Evolutionary conservation across 108 stramenopile genomes (phyloP).

Genomic region (Cyclotella baltica): DNA sequence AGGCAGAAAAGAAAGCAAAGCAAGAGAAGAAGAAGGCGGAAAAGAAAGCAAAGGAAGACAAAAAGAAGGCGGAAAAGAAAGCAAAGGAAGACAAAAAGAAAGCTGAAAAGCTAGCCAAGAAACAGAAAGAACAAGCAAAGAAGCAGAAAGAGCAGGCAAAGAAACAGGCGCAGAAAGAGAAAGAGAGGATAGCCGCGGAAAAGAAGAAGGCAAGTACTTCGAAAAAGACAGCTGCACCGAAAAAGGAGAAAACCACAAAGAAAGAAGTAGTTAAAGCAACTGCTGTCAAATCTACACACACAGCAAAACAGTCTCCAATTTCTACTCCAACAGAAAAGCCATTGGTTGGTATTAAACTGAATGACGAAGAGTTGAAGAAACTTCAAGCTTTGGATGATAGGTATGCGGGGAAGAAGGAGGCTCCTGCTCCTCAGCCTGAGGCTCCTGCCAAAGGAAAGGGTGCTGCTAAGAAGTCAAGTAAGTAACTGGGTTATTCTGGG

Average conservation of each 20-base stretch:
- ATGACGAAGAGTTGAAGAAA: constrained; percentile 18
- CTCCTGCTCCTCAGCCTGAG: neutral
- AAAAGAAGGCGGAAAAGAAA: constrained; percentile 7
- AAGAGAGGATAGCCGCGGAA: constrained; percentile 5
- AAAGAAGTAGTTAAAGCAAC: neutral
- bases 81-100: constrained; percentile 18
- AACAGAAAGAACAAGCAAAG: neutral
- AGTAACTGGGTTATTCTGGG: too few species aligned
- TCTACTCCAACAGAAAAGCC: constrained; percentile 5
- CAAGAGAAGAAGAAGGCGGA: constrained; percentile 18
- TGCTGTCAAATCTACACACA: neutral
- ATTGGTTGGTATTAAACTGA: constrained; percentile 14
- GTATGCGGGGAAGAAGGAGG: constrained; percentile 24
- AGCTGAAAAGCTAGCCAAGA: neutral
- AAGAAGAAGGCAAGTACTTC: neutral
- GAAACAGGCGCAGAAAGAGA: constrained; percentile 14
- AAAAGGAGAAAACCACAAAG: neutral
- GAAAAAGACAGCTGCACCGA: neutral
- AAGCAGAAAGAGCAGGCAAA: constrained; percentile 3
- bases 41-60: constrained; percentile 1
- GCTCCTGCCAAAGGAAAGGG: neutral
- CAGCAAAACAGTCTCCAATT: neutral
- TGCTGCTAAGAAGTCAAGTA: constrained; percentile 3
- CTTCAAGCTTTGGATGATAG: constrained; percentile 10
- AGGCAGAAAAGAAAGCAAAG: constrained; percentile 1